Conservation (phyloP, 1,139 yeast genomes). For the Yamadazyma oceani region DNA sequence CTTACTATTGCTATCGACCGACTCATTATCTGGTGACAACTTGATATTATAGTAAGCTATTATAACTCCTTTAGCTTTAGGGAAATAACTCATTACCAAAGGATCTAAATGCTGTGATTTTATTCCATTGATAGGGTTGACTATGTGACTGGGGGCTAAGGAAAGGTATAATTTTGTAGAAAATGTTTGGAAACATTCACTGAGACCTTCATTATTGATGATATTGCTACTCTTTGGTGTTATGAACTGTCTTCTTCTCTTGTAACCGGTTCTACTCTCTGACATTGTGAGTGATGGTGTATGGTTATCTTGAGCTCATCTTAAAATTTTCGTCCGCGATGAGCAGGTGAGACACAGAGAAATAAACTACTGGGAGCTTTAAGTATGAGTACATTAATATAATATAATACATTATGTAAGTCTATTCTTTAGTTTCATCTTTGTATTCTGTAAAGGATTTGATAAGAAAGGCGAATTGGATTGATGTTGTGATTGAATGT, state of each 20-base stretch:
- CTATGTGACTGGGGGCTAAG: conserved; percentile 75
- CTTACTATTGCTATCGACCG: conserved; percentile 28
- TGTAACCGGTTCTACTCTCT: conserved; percentile 1
- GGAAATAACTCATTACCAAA: conserved; percentile 77
- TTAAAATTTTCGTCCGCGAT: conserved; percentile 6
- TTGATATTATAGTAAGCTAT: conserved; percentile 70
- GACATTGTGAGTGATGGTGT: not conserved
- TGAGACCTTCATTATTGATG: conserved; percentile 39
- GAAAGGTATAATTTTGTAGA: conserved; percentile 74
- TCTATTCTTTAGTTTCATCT: conserved; percentile 11
- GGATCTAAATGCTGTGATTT: conserved; percentile 88
- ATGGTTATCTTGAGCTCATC: not conserved
- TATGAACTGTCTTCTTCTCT: conserved; percentile 10
- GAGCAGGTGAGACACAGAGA: too few relatives aligned
- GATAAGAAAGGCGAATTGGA: conserved; percentile 6
- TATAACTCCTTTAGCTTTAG: conserved; percentile 77
- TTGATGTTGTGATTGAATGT: not conserved
- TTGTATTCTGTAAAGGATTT: conserved; percentile 10
- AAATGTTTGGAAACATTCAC: conserved; percentile 67
- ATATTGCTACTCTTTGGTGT: conserved; percentile 35
- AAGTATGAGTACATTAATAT: not conserved
- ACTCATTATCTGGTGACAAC: conserved; percentile 33
- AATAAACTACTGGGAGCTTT: not conserved
- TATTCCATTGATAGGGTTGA: conserved; percentile 73
- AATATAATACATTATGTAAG: conserved; percentile 8